phyloP scores from a whole-genome alignment of 306 rosid genomes.

The Quercus wislizeni region DNA sequence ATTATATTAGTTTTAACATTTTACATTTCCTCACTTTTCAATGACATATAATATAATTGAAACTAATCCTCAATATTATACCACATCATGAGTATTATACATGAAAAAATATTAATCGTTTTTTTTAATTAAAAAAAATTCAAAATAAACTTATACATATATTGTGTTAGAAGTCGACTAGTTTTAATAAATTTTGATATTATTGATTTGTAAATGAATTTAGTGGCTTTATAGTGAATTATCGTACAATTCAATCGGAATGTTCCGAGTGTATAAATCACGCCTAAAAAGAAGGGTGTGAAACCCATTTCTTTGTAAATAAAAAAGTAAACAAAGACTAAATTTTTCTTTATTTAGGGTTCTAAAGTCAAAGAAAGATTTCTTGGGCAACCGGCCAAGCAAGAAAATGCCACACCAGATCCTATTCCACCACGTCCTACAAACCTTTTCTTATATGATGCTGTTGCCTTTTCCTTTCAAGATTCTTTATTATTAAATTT shows the following conservation, averaged over 20 bases:
- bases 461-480: constrained; percentile 52
- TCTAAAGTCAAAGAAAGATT: constrained; percentile 83
- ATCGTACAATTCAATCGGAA: background rate
- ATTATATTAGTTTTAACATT: too few species aligned
- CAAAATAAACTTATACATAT: too few species aligned
- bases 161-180: too few species aligned
- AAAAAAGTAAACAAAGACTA: constrained; percentile 38
- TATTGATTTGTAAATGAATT: too few species aligned
- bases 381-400: constrained; percentile 71
- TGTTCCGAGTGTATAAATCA: constrained; percentile 12
- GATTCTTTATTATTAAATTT: constrained; percentile 48
- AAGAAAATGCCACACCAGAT: constrained; percentile 55
- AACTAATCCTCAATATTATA: too few species aligned
- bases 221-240: too few species aligned
- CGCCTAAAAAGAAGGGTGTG: constrained; percentile 20
- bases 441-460: constrained; percentile 24
- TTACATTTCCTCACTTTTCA: too few species aligned
- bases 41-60: too few species aligned
- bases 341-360: constrained; percentile 25
- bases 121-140: too few species aligned
- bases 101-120: too few species aligned
- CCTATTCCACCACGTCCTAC: constrained; percentile 31
- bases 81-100: too few species aligned
- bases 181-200: too few species aligned
- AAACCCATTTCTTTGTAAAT: constrained; percentile 25